These are phyloP conservation scores for Annulohypoxylon stygium DNA, from an alignment of 495 filamentous ascomycete species.

Conservation along the genomic window DNA sequence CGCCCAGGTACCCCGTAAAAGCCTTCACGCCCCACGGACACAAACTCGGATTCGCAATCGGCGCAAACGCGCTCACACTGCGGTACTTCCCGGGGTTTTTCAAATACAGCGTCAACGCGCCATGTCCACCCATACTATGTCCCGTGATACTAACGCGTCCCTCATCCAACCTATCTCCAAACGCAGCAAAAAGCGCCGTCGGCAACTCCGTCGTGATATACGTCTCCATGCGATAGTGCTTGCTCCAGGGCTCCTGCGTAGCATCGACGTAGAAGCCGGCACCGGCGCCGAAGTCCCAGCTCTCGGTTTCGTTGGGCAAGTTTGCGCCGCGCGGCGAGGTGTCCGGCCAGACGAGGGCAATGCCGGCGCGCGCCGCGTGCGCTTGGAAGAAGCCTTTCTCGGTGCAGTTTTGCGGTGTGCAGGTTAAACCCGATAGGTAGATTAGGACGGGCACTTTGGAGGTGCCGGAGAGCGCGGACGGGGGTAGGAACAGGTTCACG, in stretches of 20 bases:
- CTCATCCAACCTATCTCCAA: conserved; percentile 74
- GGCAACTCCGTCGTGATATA: conserved; percentile 90
- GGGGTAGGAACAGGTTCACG: conserved; percentile 79
- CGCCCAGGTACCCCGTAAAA: conserved; percentile 88
- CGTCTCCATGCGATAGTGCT: conserved; percentile 90
- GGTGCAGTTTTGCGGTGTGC: conserved; percentile 93
- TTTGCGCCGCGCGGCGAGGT: conserved; percentile 88
- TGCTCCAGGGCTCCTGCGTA: conserved; percentile 76
- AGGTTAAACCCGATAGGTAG: conserved; percentile 95
- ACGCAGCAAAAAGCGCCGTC: conserved; percentile 71
- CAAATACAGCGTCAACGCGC: conserved; percentile 90
- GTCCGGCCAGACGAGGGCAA: conserved; percentile 94
- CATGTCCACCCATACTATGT: conserved; percentile 97
- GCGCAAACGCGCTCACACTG: conserved; percentile 89
- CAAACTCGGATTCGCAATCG: conserved; percentile 86
- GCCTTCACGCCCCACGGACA: conserved; percentile 98
- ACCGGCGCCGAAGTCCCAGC: conserved; percentile 89
- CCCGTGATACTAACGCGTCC: conserved; percentile 83
- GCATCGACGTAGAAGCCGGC: conserved; percentile 98
- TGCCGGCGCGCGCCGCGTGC: conserved; percentile 77
- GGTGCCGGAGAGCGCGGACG: conserved; percentile 56
- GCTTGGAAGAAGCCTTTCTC: conserved; percentile 98
- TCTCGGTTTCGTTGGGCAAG: conserved; percentile 83
- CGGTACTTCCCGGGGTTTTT: conserved; percentile 91
- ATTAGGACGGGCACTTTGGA: conserved; percentile 85